These are phyloP conservation scores for Aspergillus bridgeri DNA, from an alignment of 495 filamentous ascomycete genomes.

Conservation along the genomic window DNA sequence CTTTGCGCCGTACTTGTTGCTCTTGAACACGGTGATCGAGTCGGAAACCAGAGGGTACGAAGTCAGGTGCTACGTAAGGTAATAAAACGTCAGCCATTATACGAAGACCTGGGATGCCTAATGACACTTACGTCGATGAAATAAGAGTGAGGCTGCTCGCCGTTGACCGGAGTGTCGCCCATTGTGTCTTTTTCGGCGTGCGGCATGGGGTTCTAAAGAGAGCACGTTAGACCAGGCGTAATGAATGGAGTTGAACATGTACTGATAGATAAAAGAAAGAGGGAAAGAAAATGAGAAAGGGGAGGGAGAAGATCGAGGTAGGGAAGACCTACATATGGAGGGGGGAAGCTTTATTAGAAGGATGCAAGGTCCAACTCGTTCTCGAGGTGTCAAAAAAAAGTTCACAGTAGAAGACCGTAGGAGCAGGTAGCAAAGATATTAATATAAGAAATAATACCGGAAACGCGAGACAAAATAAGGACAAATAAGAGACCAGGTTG, in stretches of 20 bases:
- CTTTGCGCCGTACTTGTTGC: constrained; percentile 74
- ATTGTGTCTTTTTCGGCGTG: constrained; percentile 43
- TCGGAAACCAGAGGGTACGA: constrained; percentile 85
- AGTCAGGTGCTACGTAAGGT: constrained; percentile 67
- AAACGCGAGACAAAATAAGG: too few species aligned
- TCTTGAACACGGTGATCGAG: constrained; percentile 70
- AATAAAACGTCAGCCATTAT: constrained; percentile 1
- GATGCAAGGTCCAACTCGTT: background rate
- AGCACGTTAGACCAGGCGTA: background rate
- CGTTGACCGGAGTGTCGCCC: constrained; percentile 57
- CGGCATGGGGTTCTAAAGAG: constrained; percentile 30
- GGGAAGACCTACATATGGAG: background rate
- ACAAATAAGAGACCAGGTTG: too few species aligned
- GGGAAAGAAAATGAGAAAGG: background rate
- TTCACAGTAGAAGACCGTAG: background rate
- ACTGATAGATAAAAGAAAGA: background rate
- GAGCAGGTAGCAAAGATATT: background rate
- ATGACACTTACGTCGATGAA: constrained; percentile 58
- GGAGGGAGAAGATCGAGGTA: background rate
- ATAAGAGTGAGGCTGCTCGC: constrained; percentile 61
- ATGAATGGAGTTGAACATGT: background rate
- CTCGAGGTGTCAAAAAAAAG: background rate
- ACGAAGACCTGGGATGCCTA: background rate
- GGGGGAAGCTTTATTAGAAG: background rate
- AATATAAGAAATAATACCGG: background rate